These are phyloP conservation scores for Curvularia sp. DNA, from an alignment of 2,329 filamentous ascomycete genomes.

Conservation along the genomic window DNA sequence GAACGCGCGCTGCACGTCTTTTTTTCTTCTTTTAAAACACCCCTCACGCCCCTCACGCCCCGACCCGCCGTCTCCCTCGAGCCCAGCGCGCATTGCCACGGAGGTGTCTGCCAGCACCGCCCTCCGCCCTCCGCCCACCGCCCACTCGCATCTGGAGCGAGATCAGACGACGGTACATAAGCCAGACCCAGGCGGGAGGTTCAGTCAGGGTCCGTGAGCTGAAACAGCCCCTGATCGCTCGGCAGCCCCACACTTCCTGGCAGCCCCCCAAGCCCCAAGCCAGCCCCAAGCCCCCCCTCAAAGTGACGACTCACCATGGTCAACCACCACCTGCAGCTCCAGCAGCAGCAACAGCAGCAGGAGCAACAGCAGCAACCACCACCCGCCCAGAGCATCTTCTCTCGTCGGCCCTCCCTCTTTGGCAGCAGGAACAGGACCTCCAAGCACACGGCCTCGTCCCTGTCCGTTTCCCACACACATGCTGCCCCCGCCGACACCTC, in stretches of 20 bases:
- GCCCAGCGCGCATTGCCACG: not conserved
- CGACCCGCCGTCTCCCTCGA: not conserved
- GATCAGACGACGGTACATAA: not conserved
- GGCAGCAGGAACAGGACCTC: slow-evolving; percentile 27
- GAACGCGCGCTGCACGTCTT: not conserved
- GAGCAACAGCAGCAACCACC: not conserved
- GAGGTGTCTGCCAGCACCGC: not conserved
- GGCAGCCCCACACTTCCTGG: slow-evolving; percentile 15
- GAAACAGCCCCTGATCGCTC: slow-evolving; percentile 26
- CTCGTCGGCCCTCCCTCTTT: slow-evolving; percentile 45
- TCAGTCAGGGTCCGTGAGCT: slow-evolving; percentile 13
- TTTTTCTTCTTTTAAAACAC: not conserved
- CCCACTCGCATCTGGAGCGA: too few relatives aligned
- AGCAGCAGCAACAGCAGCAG: not conserved
- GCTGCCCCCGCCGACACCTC: slow-evolving; percentile 6
- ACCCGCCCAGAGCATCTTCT: slow-evolving; percentile 35
- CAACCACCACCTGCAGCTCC: slow-evolving; percentile 16
- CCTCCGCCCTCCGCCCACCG: not conserved
- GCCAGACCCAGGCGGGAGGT: not conserved
- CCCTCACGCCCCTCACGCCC: not conserved
- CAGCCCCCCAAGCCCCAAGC: not conserved
- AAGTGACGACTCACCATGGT: slow-evolving; percentile 21
- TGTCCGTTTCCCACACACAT: slow-evolving; percentile 4
- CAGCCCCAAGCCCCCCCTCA: not conserved
- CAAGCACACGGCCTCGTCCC: slow-evolving; percentile 13